These are phyloP conservation scores for Volvox reticuliferus DNA, from an alignment of 139 green algal species.

Conservation along the genomic window DNA sequence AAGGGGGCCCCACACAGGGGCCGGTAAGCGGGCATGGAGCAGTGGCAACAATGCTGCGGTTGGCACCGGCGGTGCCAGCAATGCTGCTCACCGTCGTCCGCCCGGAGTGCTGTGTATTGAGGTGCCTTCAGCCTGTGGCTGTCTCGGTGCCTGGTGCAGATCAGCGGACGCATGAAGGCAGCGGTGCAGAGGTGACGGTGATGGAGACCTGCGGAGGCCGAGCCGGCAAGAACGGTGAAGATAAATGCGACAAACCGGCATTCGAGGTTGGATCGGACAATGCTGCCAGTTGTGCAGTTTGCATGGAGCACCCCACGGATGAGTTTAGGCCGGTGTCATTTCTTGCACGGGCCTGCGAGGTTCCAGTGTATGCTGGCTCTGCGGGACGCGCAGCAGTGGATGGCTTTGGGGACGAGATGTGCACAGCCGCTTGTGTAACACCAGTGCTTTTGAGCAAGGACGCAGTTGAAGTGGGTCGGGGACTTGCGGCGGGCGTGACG, in stretches of 20 bases:
- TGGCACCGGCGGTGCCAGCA: neutral
- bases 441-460: constrained; percentile 1
- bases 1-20: too few relatives aligned
- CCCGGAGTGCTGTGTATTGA: constrained; percentile 13
- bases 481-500: neutral
- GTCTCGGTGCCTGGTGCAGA: too few relatives aligned
- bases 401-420: neutral
- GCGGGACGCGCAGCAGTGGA: neutral
- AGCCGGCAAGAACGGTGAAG: too few relatives aligned
- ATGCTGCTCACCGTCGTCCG: neutral
- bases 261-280: too few relatives aligned
- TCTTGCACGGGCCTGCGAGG: neutral
- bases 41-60: neutral
- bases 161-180: too few relatives aligned
- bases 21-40: too few relatives aligned
- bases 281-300: too few relatives aligned
- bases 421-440: neutral
- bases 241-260: too few relatives aligned
- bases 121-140: constrained; percentile 26
- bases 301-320: neutral
- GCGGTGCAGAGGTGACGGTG: too few relatives aligned
- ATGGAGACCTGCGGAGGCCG: too few relatives aligned
- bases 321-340: neutral
- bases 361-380: too few relatives aligned
- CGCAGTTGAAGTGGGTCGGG: neutral